Evolutionary conservation across 345 rosid genomes (phyloP).

Genomic region (Diplotaxis tenuifolia): DNA sequence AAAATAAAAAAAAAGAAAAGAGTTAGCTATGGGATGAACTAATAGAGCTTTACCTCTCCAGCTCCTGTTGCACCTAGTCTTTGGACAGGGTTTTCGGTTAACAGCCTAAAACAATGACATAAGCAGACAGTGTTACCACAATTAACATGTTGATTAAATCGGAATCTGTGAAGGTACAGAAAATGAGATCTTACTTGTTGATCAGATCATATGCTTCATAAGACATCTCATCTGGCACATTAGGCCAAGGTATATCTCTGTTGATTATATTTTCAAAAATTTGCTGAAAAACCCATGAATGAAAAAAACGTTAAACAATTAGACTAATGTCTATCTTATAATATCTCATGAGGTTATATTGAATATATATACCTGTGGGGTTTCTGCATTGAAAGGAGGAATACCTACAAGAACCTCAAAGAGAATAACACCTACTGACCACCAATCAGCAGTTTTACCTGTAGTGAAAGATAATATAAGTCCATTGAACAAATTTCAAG

Average conservation of each 20-base stretch:
- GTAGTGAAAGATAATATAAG: constrained; percentile 22
- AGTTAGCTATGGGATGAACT: too few species aligned
- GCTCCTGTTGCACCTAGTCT: constrained; percentile 95
- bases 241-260: constrained; percentile 90
- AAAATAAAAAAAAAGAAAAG: too few species aligned
- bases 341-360: neutral
- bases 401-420: constrained; percentile 89
- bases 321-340: neutral
- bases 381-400: constrained; percentile 93
- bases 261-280: constrained; percentile 92
- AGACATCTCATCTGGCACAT: constrained; percentile 75
- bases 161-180: too few species aligned
- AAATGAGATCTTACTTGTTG: constrained; percentile 76
- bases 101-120: constrained; percentile 54
- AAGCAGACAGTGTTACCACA: neutral
- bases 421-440: constrained; percentile 95
- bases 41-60: constrained; percentile 83
- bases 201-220: constrained; percentile 75
- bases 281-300: constrained; percentile 48
- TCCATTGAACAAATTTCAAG: constrained; percentile 19
- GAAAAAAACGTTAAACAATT: neutral
- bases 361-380: constrained; percentile 72
- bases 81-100: constrained; percentile 81
- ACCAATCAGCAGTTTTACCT: constrained; percentile 99
- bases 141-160: neutral